Evolutionary conservation across 345 rosid genomes (phyloP), one percentile per base, ranked within the genome.

Genomic region (Arabidopsis suecica): DNA sequence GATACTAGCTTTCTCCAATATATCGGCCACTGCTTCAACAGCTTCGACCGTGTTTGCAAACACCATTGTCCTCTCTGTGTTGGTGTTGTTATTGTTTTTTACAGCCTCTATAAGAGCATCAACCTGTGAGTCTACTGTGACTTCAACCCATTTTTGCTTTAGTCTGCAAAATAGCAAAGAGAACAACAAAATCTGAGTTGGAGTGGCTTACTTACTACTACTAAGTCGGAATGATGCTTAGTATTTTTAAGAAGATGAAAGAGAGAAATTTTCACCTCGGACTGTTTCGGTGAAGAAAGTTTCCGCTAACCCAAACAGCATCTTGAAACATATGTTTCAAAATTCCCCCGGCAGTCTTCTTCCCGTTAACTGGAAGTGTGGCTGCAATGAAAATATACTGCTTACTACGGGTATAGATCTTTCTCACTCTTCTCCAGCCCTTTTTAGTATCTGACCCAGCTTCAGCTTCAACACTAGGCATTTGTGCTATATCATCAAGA

Each of bases 301-400:
- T 90, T 79, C 99, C 97, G 65, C 86, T 90, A 78, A 92, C 81
- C 97, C 97, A 92, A 66, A 11, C 57, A 69, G 97, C 97, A 84
- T 89, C 91, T 30, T 91, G 96, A 81, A 95, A 92, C 93, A 95
- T 90, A 72, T 82, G 80, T 79, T 90, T 95, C 82, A 95, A 78
- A 75, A 92, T 78, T 44, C 86, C 99, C 3, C 97, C 99, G 7
- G 97, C 96, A 63, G 99, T 95, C 76, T 81, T 90, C 86, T 89
- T 92, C 67, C 99, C 99, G 18, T 95, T 95, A 66, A 85, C 69
- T 1, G 99, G 99, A 77, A 95, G 96, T 37, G 99, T 95, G 23
- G 99, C 99, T 36, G 99, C 99, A 76, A 95, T 89, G 78, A 95
- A 92, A 20, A 95, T 82, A 77, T 91, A 95, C 79, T 95, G 99